Evolutionary conservation across 306 rosid genomes (phyloP), one percentile per base, ranked within the genome.

Genomic region (Dalbergia cultrata): DNA sequence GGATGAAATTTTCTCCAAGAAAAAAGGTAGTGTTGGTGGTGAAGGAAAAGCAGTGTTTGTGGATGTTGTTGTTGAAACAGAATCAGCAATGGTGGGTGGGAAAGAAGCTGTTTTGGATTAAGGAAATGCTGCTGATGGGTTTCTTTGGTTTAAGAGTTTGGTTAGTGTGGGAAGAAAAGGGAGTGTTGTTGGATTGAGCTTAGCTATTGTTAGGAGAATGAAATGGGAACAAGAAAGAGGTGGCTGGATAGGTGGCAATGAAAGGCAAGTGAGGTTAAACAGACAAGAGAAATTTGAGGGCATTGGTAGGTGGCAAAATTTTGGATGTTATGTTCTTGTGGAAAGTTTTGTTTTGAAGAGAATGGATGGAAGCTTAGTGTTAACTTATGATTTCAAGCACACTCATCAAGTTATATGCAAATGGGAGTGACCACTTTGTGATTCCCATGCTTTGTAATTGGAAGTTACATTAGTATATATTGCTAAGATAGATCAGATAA

Each of bases 281-380:
- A 64, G 61, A 56, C 80, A 41, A 2, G 79, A 73, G 61, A 17
- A 73, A 37, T 54, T 80, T 73, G 18, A 19, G 11, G 74, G 60
- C 31, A 7, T n/a, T 5, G 9, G 53, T 0, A 50, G 19, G 43
- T 88, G 91, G 91, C 76, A 67, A 26, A 81, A 72, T 37, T 86
- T 89, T 59, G 66, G 88, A 1, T 67, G 81, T 5, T 77, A 83
- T 85, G 80, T 75, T 35, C 76, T 90, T 77, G 86, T 82, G 11
- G 93, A 92, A 68, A 90, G 87, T 39, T 90, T 87, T 86, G 81
- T 73, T 12, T 72, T 86, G 80, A 88, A 45, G 31, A 82, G 86
- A 85, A 70, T 73, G 86, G 81, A 89, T 89, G 89, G 87, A 26
- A 86, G 80, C 9, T 16, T 85, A 79, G 81, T 91, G 39, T 21